Percentiles rank a stretch among this genome's conserved stretches.
Conservation (phyloP, 1,284 basidiomycete species). For the Tilletia walkeri region DNA sequence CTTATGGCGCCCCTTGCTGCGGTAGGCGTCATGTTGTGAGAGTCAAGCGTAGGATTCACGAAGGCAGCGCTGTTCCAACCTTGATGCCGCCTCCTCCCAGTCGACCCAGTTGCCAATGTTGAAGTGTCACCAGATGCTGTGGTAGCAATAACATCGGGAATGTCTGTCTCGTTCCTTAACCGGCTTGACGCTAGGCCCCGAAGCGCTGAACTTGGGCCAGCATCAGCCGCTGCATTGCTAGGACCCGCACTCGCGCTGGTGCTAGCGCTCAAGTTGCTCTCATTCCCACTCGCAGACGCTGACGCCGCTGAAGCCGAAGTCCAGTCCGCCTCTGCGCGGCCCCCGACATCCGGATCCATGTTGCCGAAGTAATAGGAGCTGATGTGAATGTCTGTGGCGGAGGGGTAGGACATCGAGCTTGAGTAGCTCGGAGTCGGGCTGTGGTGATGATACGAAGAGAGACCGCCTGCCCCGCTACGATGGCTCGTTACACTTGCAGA, state of each 20-base stretch:
- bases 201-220: not conserved
- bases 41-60: too few relatives aligned
- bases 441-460: not conserved
- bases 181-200: too few relatives aligned
- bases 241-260: not conserved
- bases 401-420: slow-evolving; percentile 9
- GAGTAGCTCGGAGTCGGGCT: slow-evolving; percentile 15
- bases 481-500: not conserved
- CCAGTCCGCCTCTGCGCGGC: slow-evolving; percentile 5
- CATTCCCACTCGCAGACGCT: not conserved
- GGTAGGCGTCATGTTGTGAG: too few relatives aligned
- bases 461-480: not conserved
- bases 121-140: too few relatives aligned
- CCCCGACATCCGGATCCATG: slow-evolving; percentile 4
- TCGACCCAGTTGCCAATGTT: too few relatives aligned
- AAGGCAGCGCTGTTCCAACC: too few relatives aligned
- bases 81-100: too few relatives aligned
- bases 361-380: slow-evolving; percentile 16
- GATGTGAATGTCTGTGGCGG: slow-evolving; percentile 10
- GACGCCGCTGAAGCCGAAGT: not conserved
- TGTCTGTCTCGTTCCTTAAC: too few relatives aligned
- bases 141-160: too few relatives aligned
- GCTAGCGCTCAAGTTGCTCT: not conserved
- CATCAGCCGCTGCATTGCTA: not conserved
- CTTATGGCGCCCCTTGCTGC: too few relatives aligned